Conservation (phyloP, 2,329 filamentous ascomycete species). For the Scolecobasidium constrictum region DNA sequence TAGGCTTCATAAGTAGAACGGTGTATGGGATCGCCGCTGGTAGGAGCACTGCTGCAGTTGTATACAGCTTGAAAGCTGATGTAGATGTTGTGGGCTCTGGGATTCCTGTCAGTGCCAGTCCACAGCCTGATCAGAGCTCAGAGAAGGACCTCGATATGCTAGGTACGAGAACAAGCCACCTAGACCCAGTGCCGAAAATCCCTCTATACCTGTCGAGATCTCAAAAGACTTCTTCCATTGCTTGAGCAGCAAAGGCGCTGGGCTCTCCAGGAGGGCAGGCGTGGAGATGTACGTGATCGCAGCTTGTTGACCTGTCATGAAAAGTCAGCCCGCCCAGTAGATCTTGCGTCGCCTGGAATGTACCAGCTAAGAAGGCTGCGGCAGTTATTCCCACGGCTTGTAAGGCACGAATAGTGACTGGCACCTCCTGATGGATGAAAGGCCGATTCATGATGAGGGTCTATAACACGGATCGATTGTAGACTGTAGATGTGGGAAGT, state of each 20-base stretch:
- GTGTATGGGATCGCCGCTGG: conserved; percentile 10
- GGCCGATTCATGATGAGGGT: neutral
- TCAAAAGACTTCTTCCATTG: neutral
- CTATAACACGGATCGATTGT: too few relatives aligned
- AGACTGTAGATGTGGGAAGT: neutral
- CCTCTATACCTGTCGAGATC: neutral
- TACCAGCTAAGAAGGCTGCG: neutral
- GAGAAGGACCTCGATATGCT: neutral
- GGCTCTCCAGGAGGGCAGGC: conserved; percentile 3
- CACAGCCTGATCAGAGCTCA: too few relatives aligned
- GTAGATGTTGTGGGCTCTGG: neutral
- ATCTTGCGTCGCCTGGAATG: neutral
- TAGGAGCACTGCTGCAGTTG: conserved; percentile 7
- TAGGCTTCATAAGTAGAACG: conserved; percentile 7
- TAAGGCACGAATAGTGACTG: neutral
- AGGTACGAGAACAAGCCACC: neutral
- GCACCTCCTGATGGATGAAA: neutral
- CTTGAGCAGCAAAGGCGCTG: neutral
- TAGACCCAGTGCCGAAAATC: neutral
- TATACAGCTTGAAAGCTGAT: conserved; percentile 7
- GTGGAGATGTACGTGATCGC: conserved; percentile 1
- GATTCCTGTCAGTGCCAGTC: neutral
- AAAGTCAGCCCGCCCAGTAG: neutral
- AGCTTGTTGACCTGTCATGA: neutral
- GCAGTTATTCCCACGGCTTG: neutral